Base-by-base conservation (phyloP, 495 filamentous ascomycete genomes). In the Penicillium alfredii region DNA sequence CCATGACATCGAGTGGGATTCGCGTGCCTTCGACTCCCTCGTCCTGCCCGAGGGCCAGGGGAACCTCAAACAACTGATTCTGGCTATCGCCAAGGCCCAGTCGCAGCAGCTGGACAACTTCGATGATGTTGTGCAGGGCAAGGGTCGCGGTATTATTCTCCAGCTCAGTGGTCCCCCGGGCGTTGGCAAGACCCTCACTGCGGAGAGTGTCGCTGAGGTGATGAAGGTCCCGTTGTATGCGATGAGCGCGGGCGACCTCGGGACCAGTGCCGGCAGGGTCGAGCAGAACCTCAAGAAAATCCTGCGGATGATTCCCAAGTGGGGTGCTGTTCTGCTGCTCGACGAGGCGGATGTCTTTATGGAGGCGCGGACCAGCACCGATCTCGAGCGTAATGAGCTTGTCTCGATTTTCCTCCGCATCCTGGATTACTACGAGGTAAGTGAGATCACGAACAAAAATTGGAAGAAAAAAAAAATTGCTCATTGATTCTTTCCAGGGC, bases 191-290 rank as follows among this genome's bases (percentile, higher is more conserved):
- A 71, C 67, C 0, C 42, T 68, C 28, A 65, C 63, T 8, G 66
- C 64, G 2, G 61, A 66, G 35, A 54, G 53, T 31, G 51, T 64
- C 23, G 58, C 60, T 3, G 53, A 60, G 24, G 41, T 47, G 10
- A 55, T 58, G 47, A 38, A 49, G 17, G 45, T 49, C 4, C 59
- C 61, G 6, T 31, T 65, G 5, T 61, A 58, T 31, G 30, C 61
- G n/a, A 65, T 82, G 4, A 71, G 65, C 19, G 67, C 69, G 0
- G 73, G 74, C 0, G 76, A 80, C 32, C 57, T 81, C 0, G 74
- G 75, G 2, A 72, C 61, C 1, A 53, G 63, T 17, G 64, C 73
- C 2, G 55, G 51, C 6, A 55, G 60, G 4, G 64, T 80, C 9
- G 77, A 81, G 34, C 45, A 49, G 4, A 64, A 62, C 13, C 63